Conservation (phyloP, 2,329 filamentous ascomycete species). For the Neonectria faginata region DNA sequence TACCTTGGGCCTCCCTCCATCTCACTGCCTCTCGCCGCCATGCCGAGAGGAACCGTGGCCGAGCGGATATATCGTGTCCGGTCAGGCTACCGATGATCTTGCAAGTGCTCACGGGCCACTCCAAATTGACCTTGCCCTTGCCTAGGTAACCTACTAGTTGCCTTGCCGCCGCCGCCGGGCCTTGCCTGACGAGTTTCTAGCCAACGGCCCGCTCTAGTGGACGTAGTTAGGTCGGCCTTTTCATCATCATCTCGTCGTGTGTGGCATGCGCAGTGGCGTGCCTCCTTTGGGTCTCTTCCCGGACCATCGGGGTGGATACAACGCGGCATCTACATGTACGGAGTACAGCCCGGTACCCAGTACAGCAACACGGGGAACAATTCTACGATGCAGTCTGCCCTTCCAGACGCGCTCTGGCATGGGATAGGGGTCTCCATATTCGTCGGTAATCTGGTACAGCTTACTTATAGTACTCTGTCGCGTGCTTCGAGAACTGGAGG, state of each 20-base stretch:
- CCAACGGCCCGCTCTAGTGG: constrained; percentile 38
- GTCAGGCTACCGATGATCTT: constrained; percentile 32
- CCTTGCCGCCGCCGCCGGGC: constrained; percentile 32
- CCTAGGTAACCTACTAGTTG: constrained; percentile 11
- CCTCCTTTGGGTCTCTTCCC: constrained; percentile 24
- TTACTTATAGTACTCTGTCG: constrained; percentile 23
- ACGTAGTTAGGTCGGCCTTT: constrained; percentile 10
- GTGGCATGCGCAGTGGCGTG: constrained; percentile 37
- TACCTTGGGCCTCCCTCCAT: background rate
- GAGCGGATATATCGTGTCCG: background rate
- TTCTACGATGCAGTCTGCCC: constrained; percentile 13
- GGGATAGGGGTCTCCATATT: constrained; percentile 21
- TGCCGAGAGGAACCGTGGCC: constrained; percentile 3
- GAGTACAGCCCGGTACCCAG: constrained; percentile 8
- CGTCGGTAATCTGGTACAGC: constrained; percentile 34
- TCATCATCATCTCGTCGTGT: constrained; percentile 34
- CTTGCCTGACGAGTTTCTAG: constrained; percentile 40
- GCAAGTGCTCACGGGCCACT: constrained; percentile 37
- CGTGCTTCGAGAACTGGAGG: constrained; percentile 22
- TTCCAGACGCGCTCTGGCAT: constrained; percentile 13
- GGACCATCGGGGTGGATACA: constrained; percentile 39
- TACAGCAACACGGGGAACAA: constrained; percentile 11
- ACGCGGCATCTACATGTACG: constrained; percentile 10
- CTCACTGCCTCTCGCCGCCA: background rate
- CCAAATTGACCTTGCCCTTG: constrained; percentile 14